Base-by-base conservation (phyloP, 208 protist genomes). In the Crithidia fasciculata region DNA sequence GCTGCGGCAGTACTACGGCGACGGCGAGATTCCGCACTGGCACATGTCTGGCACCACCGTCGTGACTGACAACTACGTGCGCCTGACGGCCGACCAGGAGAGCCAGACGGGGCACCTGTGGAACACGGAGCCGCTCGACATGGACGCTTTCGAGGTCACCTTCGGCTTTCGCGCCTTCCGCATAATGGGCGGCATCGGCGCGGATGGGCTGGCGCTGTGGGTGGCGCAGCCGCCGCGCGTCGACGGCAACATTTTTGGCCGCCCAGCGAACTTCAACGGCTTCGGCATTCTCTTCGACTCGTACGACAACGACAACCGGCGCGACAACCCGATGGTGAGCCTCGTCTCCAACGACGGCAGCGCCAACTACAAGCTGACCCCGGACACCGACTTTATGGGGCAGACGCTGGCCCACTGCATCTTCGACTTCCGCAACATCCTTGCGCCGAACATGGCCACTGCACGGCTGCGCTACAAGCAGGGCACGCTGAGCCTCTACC, bases 191-290 rank as follows among this genome's bases (percentile, higher is more conserved):
- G 60, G 72, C 19, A n/a, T 61, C 16, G 85, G 78, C 19, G 91
- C 87, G 8, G 94, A 97, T 67, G 94, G 94, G 0, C 78, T 97
- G 41, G 91, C 82, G 16, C 19, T 97, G 47, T 97, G 94, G 92
- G 69, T 96, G 43, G 85, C 84, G 13, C 74, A 81, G 44, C 44
- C 52, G 12, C 81, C 80, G 5, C 65, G 37, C 54, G 40, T 43
- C n/a, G 81, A 82, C n/a, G 89, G 91, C n/a, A 67, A 78, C 0
- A 13, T 97, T 15, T 86, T 93, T 66, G 91, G 91, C 10, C 84
- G 83, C 16, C 73, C 88, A 3, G 37, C 60, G 52, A 74, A 78
- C 18, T 97, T 97, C 69, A 76, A 83, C 18, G 94, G 94, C 55
- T 67, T 95, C 43, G 94, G 86, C 15, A 78, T 97, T 50, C 37